These are phyloP conservation scores for Trametes cinnabarina DNA, from an alignment of 768 basidiomycete genomes.

Conservation along the genomic window DNA sequence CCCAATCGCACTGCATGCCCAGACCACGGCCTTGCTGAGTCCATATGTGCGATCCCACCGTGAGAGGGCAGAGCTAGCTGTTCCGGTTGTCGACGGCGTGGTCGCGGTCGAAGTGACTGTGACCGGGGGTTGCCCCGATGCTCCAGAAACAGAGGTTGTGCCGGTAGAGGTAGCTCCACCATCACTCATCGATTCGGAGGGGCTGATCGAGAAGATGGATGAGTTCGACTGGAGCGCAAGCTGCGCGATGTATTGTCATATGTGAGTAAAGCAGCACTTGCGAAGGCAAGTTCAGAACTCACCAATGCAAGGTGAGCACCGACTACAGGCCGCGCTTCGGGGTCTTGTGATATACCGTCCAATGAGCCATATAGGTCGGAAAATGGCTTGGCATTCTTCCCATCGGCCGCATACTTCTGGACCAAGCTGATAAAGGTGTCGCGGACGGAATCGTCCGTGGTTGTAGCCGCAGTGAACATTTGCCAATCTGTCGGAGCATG, in stretches of 20 bases:
- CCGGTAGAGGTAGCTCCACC: neutral
- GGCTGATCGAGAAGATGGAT: neutral
- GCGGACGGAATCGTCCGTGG: slow-evolving; percentile 30
- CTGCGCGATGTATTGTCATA: neutral
- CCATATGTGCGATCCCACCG: too few species aligned
- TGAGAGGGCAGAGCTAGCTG: too few species aligned
- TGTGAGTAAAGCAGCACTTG: too few species aligned
- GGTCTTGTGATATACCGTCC: slow-evolving; percentile 43
- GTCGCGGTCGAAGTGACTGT: too few species aligned
- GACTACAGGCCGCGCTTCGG: slow-evolving; percentile 54
- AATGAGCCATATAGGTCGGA: slow-evolving; percentile 55
- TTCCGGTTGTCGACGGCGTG: too few species aligned
- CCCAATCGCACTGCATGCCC: too few species aligned
- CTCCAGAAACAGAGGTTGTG: neutral
- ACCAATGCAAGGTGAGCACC: slow-evolving; percentile 53
- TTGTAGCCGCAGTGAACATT: slow-evolving; percentile 37
- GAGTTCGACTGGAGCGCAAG: neutral
- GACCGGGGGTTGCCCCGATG: neutral
- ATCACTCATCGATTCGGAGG: neutral
- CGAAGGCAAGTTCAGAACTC: neutral
- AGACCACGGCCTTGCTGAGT: too few species aligned
- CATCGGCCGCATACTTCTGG: slow-evolving; percentile 33
- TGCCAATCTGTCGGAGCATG: slow-evolving; percentile 33
- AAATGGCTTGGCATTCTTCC: slow-evolving; percentile 33
- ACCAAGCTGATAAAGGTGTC: slow-evolving; percentile 35